phyloP scores from a whole-genome alignment of 2,329 filamentous ascomycete species.

The Cladophialophora immunda region DNA sequence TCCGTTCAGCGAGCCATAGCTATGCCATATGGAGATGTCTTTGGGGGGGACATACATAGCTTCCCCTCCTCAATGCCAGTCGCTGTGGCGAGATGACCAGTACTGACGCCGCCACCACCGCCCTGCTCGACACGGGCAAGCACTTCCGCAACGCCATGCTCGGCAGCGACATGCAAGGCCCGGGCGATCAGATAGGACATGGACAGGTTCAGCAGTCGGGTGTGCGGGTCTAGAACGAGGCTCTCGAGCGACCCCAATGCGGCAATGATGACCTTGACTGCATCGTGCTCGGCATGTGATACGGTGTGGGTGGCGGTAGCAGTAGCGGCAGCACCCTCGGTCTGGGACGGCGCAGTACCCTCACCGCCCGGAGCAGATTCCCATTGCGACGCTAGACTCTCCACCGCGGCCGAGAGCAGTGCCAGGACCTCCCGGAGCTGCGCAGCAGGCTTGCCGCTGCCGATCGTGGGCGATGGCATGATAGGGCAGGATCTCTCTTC shows the following conservation, averaged over 20 bases:
- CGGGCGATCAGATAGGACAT: conserved; percentile 15
- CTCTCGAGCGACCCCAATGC: conserved; percentile 21
- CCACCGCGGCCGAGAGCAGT: not conserved
- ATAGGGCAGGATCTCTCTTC: not conserved
- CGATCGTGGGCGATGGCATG: not conserved
- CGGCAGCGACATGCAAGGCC: conserved; percentile 21
- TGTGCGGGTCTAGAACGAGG: conserved; percentile 19
- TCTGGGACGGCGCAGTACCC: not conserved
- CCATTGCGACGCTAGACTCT: conserved; percentile 1
- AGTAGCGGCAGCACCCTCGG: not conserved
- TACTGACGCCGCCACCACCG: conserved; percentile 7
- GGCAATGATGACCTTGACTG: conserved; percentile 17
- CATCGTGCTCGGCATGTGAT: conserved; percentile 19
- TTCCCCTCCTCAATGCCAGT: conserved; percentile 5
- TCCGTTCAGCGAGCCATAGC: conserved; percentile 7
- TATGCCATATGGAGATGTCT: not conserved
- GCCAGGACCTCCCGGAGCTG: conserved; percentile 7
- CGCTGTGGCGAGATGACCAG: not conserved
- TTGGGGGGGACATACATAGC: not conserved
- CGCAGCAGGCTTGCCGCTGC: not conserved
- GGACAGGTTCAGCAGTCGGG: conserved; percentile 12
- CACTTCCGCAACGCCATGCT: conserved; percentile 16
- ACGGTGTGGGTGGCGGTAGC: not conserved
- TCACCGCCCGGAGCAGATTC: not conserved
- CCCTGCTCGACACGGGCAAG: conserved; percentile 7